Conservation (phyloP, 805 yeast species). For the Saccharomycopsis synnaedendra region DNA sequence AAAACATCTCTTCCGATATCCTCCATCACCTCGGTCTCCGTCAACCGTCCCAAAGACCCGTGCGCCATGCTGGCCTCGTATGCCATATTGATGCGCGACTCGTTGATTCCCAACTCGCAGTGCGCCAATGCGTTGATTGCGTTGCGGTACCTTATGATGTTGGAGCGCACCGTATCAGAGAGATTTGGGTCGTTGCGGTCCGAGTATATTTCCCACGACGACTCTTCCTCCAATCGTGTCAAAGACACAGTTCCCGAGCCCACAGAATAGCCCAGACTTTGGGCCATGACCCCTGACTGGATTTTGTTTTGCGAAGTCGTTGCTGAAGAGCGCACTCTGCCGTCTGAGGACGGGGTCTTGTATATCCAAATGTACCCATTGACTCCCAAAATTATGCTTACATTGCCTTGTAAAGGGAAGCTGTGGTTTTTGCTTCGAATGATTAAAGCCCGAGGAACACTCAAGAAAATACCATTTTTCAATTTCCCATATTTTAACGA, state of each 20-base stretch:
- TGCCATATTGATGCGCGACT: slow-evolving; percentile 63
- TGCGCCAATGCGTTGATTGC: slow-evolving; percentile 74
- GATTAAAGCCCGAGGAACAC: slow-evolving; percentile 74
- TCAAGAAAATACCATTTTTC: slow-evolving; percentile 76
- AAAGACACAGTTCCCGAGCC: slow-evolving; percentile 58
- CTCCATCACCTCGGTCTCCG: slow-evolving; percentile 64
- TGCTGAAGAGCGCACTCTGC: slow-evolving; percentile 15
- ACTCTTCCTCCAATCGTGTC: slow-evolving; percentile 83
- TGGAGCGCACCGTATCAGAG: slow-evolving; percentile 46
- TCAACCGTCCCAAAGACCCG: slow-evolving; percentile 55
- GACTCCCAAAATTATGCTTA: slow-evolving; percentile 82
- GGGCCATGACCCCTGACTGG: slow-evolving; percentile 15
- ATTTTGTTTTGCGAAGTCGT: slow-evolving; percentile 19
- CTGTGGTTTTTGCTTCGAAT: slow-evolving; percentile 82
- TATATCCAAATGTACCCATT: slow-evolving; percentile 92
- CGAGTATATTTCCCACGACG: slow-evolving; percentile 90
- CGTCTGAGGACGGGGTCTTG: slow-evolving; percentile 37
- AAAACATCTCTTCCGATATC: slow-evolving; percentile 63
- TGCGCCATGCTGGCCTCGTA: slow-evolving; percentile 86
- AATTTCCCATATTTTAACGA: slow-evolving; percentile 92
- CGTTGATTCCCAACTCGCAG: slow-evolving; percentile 81
- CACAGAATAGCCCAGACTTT: slow-evolving; percentile 29
- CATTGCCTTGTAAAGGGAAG: slow-evolving; percentile 86
- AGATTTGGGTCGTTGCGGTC: slow-evolving; percentile 73
- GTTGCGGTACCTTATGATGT: slow-evolving; percentile 77